Conservation (phyloP, 148 eudicot genomes). For the Heliosperma pusillum region DNA sequence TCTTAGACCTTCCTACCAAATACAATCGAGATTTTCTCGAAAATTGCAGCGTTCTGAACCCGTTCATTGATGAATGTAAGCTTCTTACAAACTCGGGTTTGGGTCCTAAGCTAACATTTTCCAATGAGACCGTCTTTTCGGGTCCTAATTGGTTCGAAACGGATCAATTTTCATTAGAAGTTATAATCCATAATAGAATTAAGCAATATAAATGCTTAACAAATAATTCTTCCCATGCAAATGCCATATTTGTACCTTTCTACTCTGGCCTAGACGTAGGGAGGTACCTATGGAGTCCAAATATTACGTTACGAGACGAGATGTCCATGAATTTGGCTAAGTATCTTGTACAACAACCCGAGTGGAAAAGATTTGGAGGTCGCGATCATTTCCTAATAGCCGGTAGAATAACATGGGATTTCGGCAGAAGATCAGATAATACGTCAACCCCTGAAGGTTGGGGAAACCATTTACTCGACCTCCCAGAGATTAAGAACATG, state of each 20-base stretch:
- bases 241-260: slow-evolving; percentile 66
- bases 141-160: slow-evolving; percentile 50
- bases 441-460: slow-evolving; percentile 31
- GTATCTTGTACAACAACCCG: slow-evolving; percentile 44
- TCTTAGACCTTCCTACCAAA: slow-evolving; percentile 47
- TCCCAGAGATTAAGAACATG: slow-evolving; percentile 56
- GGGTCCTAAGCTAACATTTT: slow-evolving; percentile 34
- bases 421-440: slow-evolving; percentile 40
- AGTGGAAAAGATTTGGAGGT: slow-evolving; percentile 55
- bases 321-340: slow-evolving; percentile 37
- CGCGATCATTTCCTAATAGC: slow-evolving; percentile 70
- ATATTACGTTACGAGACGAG: slow-evolving; percentile 32
- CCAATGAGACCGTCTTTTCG: slow-evolving; percentile 21
- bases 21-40: slow-evolving; percentile 46
- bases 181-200: slow-evolving; percentile 64
- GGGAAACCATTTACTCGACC: slow-evolving; percentile 53
- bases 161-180: slow-evolving; percentile 55
- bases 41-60: slow-evolving; percentile 40
- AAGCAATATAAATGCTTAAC: slow-evolving; percentile 70
- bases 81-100: slow-evolving; percentile 48
- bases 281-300: slow-evolving; percentile 40
- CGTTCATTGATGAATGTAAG: slow-evolving; percentile 53
- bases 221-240: slow-evolving; percentile 47
- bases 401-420: slow-evolving; percentile 79
- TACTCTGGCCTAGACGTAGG: slow-evolving; percentile 69